Conservation (phyloP, 1,284 basidiomycete species). For the Boletellus sp. region DNA sequence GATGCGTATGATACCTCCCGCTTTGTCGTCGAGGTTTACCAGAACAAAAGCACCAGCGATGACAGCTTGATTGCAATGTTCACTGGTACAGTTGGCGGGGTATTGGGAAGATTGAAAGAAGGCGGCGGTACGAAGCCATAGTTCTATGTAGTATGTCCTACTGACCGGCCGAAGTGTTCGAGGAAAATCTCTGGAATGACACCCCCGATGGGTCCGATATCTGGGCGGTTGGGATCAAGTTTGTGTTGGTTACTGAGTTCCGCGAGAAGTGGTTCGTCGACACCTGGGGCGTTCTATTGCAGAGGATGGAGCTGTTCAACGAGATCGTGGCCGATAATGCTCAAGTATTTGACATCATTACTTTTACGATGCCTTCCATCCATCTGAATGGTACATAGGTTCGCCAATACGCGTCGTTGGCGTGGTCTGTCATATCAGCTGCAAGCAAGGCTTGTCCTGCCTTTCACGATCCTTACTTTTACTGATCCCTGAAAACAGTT, state of each 20-base stretch:
- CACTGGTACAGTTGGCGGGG: background rate
- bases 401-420: background rate
- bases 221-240: background rate
- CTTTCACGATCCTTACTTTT: background rate
- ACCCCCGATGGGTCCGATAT: background rate
- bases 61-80: background rate
- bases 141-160: background rate
- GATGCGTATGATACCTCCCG: background rate
- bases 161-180: slow-evolving; percentile 1
- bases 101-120: background rate
- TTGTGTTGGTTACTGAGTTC: background rate
- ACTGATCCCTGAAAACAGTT: background rate
- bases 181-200: background rate
- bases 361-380: background rate
- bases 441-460: background rate
- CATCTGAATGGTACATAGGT: background rate
- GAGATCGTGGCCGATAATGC: slow-evolving; percentile 2
- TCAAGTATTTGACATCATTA: background rate
- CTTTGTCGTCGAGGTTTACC: slow-evolving; percentile 1
- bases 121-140: background rate
- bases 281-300: background rate
- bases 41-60: background rate
- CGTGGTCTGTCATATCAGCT: background rate
- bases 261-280: background rate
- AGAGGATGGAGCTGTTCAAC: background rate